These are phyloP conservation scores for Thraustochytrium striatum DNA, from an alignment of 352 stramenopile genomes.

Conservation along the genomic window DNA sequence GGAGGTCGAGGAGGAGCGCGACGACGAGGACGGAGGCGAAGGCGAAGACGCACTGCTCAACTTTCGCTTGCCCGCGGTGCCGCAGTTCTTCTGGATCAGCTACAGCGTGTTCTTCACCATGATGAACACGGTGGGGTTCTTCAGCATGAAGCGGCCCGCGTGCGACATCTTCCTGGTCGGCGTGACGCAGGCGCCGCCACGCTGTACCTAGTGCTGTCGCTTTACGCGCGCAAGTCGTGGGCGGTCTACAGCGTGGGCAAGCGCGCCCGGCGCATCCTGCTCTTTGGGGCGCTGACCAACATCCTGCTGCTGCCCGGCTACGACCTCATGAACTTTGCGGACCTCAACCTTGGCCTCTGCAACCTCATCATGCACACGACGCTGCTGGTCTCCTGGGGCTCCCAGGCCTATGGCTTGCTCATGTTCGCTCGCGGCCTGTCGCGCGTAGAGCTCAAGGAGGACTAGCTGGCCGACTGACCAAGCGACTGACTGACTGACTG, in stretches of 20 bases:
- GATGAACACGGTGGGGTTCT: slow-evolving; percentile 55
- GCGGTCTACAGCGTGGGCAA: slow-evolving; percentile 9
- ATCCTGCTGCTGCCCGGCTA: slow-evolving; percentile 63
- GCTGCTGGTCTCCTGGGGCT: slow-evolving; percentile 60
- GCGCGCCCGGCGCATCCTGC: slow-evolving; percentile 52
- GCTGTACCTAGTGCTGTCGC: slow-evolving; percentile 57
- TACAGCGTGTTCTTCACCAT: slow-evolving; percentile 56
- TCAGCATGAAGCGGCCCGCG: slow-evolving; percentile 63
- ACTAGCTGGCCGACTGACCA: too few relatives aligned
- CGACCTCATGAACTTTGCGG: slow-evolving; percentile 59
- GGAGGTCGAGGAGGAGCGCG: neutral
- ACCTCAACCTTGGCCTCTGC: slow-evolving; percentile 56
- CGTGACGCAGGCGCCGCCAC: slow-evolving; percentile 61
- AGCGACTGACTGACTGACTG: too few relatives aligned
- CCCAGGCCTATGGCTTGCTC: slow-evolving; percentile 58
- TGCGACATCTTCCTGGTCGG: slow-evolving; percentile 69
- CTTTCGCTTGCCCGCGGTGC: slow-evolving; percentile 52
- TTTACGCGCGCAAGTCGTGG: slow-evolving; percentile 36
- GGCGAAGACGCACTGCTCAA: neutral
- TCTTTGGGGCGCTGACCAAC: slow-evolving; percentile 62
- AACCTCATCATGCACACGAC: slow-evolving; percentile 63
- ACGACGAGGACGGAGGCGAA: neutral
- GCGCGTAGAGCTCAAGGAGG: neutral
- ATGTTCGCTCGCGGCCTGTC: neutral
- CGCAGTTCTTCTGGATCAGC: slow-evolving; percentile 58